These are phyloP conservation scores for Phascolomyces articulosus DNA, from an alignment of 371 early-diverging fungal species.

Conservation along the genomic window DNA sequence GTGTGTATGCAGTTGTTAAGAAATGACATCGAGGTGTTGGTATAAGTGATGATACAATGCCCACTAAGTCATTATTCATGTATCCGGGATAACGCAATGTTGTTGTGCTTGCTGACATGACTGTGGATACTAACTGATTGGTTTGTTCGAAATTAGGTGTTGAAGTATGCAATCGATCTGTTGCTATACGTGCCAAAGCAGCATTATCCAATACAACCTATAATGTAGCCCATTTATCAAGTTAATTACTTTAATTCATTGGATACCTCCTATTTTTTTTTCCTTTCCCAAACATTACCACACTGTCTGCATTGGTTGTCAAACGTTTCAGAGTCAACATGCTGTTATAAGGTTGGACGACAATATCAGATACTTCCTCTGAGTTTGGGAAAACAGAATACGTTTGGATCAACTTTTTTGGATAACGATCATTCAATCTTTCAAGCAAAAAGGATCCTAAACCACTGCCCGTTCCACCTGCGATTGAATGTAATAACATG, in stretches of 20 bases:
- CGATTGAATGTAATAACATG: conserved; percentile 91
- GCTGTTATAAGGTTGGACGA: conserved; percentile 99
- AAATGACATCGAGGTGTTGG: conserved; percentile 98
- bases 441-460: conserved; percentile 92
- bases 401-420: conserved; percentile 97
- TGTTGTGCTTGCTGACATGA: conserved; percentile 97
- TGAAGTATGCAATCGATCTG: conserved; percentile 91
- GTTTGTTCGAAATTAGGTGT: conserved; percentile 96
- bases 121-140: conserved; percentile 98
- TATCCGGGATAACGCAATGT: conserved; percentile 99
- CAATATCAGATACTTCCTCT: conserved; percentile 96
- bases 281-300: conserved; percentile 50
- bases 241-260: not conserved
- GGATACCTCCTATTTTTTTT: not conserved
- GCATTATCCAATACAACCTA: conserved; percentile 92
- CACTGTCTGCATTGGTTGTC: conserved; percentile 93
- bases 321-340: conserved; percentile 93
- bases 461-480: conserved; percentile 98
- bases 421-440: conserved; percentile 91
- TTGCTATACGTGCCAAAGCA: conserved; percentile 92
- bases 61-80: conserved; percentile 98
- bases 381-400: conserved; percentile 99
- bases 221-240: not conserved
- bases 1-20: conserved; percentile 97
- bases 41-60: conserved; percentile 93